phyloP scores from a whole-genome alignment of 257 asterid species.

The Penstemon davidsonii region DNA sequence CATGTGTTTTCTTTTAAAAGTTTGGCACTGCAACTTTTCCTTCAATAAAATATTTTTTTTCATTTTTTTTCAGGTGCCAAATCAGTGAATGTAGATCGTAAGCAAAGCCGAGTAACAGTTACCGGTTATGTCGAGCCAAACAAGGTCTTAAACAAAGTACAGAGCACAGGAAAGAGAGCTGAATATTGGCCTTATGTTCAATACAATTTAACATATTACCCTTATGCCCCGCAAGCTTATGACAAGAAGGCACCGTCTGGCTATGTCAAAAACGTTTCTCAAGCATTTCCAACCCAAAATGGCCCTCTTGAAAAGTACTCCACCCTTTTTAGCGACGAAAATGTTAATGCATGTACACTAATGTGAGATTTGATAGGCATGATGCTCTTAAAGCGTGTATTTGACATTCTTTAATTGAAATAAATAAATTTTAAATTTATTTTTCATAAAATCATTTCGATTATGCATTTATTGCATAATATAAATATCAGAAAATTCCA shows the following conservation, averaged over 20 bases:
- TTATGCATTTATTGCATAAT: too few species aligned
- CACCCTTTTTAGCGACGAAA: conserved; percentile 66
- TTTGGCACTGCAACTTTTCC: too few species aligned
- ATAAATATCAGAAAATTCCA: too few species aligned
- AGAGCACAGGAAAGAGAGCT: conserved; percentile 64
- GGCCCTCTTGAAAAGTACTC: conserved; percentile 41
- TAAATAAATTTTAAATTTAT: too few species aligned
- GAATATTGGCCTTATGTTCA: conserved; percentile 74
- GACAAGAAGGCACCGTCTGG: conserved; percentile 87
- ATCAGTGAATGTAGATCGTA: conserved; percentile 58
- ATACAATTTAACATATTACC: conserved; percentile 58
- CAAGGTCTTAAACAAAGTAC: conserved; percentile 55
- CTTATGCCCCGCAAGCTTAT: conserved; percentile 64
- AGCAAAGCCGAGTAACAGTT: conserved; percentile 61
- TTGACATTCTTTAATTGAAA: too few species aligned
- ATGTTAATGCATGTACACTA: conserved; percentile 67
- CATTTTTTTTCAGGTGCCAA: conserved; percentile 47
- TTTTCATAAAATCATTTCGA: too few species aligned
- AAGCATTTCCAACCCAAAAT: conserved; percentile 51
- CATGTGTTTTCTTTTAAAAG: too few species aligned
- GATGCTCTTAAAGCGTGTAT: too few species aligned
- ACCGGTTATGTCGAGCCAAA: conserved; percentile 56
- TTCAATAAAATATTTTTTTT: too few species aligned
- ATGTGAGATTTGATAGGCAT: conserved; percentile 39
- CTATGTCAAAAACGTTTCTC: conserved; percentile 60